Percentiles rank a stretch among this genome's conserved stretches.
Evolutionary conservation across 2,329 filamentous ascomycete genomes (phyloP).

Genomic region (Aspergillus tanneri): DNA sequence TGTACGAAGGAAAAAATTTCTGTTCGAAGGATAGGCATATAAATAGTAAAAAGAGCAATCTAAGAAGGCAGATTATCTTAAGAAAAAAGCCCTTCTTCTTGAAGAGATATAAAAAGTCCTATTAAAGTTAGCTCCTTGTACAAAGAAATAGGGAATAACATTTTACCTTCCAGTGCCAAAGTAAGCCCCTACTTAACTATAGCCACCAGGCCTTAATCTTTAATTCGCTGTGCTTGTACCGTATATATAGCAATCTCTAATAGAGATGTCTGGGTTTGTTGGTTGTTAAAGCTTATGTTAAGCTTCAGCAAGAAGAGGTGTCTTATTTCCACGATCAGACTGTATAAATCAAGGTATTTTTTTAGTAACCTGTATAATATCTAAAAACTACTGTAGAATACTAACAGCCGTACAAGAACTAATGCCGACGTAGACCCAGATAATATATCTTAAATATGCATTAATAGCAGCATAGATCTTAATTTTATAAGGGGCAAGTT

Average conservation of each 20-base stretch:
- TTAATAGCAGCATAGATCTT: constrained; percentile 26
- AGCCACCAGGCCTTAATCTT: constrained; percentile 17
- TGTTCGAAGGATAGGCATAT: no score
- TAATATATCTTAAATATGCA: constrained; percentile 22
- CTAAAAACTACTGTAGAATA: constrained; percentile 20
- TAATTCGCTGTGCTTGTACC: constrained; percentile 12
- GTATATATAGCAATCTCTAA: no score
- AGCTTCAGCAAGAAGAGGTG: no score
- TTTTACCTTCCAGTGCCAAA: constrained; percentile 4
- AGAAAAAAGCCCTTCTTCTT: no score
- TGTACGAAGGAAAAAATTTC: no score
- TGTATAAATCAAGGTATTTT: constrained; percentile 12
- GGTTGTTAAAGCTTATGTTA: no score
- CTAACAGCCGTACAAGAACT: constrained; percentile 12
- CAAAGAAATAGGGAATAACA: neutral
- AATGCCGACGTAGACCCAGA: constrained; percentile 21
- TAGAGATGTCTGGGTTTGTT: no score
- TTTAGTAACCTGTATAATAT: constrained; percentile 5
- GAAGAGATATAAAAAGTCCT: constrained; percentile 14
- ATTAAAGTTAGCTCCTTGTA: constrained; percentile 1
- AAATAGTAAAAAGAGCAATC: no score
- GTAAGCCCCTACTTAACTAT: constrained; percentile 7
- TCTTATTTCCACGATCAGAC: constrained; percentile 12
- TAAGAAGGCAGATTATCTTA: no score
- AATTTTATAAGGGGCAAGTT: constrained; percentile 21